Evolutionary conservation across 495 filamentous ascomycete species (phyloP).

Genomic region (Annulohypoxylon bovei): DNA sequence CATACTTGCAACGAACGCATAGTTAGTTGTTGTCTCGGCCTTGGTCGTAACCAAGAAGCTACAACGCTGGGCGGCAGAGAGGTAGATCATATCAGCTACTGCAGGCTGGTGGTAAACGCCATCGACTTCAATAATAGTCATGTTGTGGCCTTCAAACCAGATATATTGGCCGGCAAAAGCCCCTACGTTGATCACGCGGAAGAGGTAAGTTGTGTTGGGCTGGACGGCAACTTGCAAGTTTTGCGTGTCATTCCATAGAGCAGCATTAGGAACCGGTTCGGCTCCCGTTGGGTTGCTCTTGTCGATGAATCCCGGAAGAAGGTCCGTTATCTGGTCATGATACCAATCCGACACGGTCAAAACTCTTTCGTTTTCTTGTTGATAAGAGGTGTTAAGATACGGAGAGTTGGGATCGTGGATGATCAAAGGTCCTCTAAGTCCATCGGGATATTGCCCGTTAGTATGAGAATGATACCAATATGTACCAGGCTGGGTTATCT

Average conservation of each 20-base stretch:
- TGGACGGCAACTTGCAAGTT: constrained; percentile 60
- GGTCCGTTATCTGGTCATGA: constrained; percentile 66
- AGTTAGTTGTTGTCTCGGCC: constrained; percentile 71
- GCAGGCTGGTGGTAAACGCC: constrained; percentile 67
- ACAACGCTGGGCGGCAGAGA: constrained; percentile 76
- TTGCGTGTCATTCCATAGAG: constrained; percentile 75
- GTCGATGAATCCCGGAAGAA: constrained; percentile 67
- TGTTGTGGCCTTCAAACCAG: constrained; percentile 78
- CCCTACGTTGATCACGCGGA: constrained; percentile 78
- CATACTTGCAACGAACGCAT: constrained; percentile 71
- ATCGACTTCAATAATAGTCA: constrained; percentile 66
- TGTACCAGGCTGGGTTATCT: constrained; percentile 75
- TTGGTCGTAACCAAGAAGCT: constrained; percentile 73
- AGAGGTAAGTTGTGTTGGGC: constrained; percentile 81
- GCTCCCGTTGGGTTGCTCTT: constrained; percentile 67
- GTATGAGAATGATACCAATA: constrained; percentile 88
- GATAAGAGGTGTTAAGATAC: constrained; percentile 53
- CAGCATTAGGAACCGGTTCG: constrained; percentile 73
- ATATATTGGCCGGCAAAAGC: constrained; percentile 75
- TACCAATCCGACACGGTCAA: constrained; percentile 76
- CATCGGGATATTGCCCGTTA: constrained; percentile 77
- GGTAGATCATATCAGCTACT: constrained; percentile 69
- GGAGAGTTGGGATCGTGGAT: constrained; percentile 73
- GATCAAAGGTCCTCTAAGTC: constrained; percentile 75
- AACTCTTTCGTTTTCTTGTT: constrained; percentile 74